phyloP scores from a whole-genome alignment of 2,329 filamentous ascomycete genomes.

The Sporothrix pallida region DNA sequence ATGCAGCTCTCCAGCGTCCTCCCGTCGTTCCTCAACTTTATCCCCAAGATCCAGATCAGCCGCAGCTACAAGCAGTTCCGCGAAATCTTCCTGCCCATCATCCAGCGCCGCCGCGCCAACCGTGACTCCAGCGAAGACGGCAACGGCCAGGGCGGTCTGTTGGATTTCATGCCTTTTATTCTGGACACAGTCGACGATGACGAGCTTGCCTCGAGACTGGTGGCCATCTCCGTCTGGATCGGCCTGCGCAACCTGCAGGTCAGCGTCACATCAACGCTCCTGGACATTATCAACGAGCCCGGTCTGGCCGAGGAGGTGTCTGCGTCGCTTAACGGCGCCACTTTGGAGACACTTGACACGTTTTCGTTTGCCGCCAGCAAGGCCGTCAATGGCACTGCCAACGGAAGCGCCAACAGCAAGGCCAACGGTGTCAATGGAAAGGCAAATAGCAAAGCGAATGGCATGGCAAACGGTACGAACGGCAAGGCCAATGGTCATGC shows the following conservation, averaged over 20 bases:
- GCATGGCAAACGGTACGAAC: not conserved
- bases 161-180: conserved; percentile 34
- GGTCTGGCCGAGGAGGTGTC: conserved; percentile 30
- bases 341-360: conserved; percentile 22
- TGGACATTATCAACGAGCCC: conserved; percentile 34
- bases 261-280: conserved; percentile 31
- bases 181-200: conserved; percentile 32
- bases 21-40: conserved; percentile 27
- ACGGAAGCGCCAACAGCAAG: not conserved
- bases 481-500: not conserved
- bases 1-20: conserved; percentile 31
- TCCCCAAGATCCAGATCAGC: conserved; percentile 27
- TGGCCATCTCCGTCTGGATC: conserved; percentile 32
- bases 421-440: not conserved
- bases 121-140: conserved; percentile 22
- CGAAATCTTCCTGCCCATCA: conserved; percentile 32
- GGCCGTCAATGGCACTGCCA: not conserved
- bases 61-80: conserved; percentile 32
- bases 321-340: conserved; percentile 7
- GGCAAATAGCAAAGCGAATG: not conserved
- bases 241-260: conserved; percentile 34
- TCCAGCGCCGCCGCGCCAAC: conserved; percentile 25
- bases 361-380: conserved; percentile 13
- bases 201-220: conserved; percentile 28
- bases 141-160: conserved; percentile 27